phyloP scores from a whole-genome alignment of 2,329 filamentous ascomycete species.

The Colletotrichum cordylinicola region DNA sequence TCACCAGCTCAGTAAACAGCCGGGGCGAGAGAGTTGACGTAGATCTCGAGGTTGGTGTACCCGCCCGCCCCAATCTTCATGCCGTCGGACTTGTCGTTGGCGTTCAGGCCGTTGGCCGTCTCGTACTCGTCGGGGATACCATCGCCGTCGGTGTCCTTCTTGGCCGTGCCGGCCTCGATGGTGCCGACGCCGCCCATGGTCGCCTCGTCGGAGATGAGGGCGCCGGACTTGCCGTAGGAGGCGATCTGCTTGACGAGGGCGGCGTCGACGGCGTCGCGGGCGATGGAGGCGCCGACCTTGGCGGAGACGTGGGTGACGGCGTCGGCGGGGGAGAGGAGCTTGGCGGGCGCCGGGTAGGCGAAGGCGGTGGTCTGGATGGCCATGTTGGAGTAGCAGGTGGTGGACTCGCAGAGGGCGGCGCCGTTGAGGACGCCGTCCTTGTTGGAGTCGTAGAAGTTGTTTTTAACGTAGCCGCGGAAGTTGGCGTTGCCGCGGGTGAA shows the following conservation, averaged over 20 bases:
- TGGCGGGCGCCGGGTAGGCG: constrained; percentile 47
- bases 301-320: constrained; percentile 45
- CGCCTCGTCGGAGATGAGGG: constrained; percentile 51
- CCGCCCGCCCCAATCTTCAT: constrained; percentile 46
- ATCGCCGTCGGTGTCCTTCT: constrained; percentile 51
- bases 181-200: constrained; percentile 45
- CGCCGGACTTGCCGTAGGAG: constrained; percentile 49
- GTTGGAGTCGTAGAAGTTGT: constrained; percentile 58
- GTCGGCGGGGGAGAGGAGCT: constrained; percentile 40
- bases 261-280: constrained; percentile 49
- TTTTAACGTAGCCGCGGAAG: constrained; percentile 57
- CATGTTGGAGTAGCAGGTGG: constrained; percentile 53
- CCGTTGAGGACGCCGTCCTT: constrained; percentile 56
- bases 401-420: constrained; percentile 43
- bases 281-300: constrained; percentile 46
- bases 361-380: constrained; percentile 44
- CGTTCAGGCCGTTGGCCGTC: constrained; percentile 44
- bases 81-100: constrained; percentile 42
- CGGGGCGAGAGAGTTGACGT: constrained; percentile 53
- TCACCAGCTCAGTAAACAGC: constrained; percentile 34
- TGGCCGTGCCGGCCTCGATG: constrained; percentile 41
- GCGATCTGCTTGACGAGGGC: constrained; percentile 46
- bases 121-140: constrained; percentile 57
- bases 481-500: constrained; percentile 61
- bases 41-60: constrained; percentile 54